Conservation (phyloP, 441 rosid species). For the Jatropha multifida region DNA sequence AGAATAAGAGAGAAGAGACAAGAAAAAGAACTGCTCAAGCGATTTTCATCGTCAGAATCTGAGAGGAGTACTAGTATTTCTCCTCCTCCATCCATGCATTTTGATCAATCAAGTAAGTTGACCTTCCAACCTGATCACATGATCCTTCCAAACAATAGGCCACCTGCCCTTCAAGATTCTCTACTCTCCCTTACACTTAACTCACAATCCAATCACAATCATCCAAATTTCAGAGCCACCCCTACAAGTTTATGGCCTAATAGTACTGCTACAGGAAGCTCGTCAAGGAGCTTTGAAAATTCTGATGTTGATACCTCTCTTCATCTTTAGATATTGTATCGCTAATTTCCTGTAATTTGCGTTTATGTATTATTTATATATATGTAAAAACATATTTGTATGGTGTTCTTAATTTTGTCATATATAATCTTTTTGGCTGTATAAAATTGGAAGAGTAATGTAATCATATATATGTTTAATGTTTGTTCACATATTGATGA, state of each 20-base stretch:
- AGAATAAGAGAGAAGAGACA: conserved; percentile 58
- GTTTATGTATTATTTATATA: neutral
- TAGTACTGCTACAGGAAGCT: conserved; percentile 17
- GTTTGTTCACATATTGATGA: neutral
- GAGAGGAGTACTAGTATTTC: neutral
- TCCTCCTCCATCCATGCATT: conserved; percentile 8
- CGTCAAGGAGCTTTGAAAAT: conserved; percentile 31
- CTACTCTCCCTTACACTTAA: conserved; percentile 46
- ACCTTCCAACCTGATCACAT: conserved; percentile 25
- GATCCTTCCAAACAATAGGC: conserved; percentile 19
- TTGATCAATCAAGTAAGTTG: conserved; percentile 13
- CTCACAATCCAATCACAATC: conserved; percentile 24
- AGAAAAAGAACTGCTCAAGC: conserved; percentile 50
- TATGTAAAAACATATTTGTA: neutral
- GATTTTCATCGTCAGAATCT: conserved; percentile 30
- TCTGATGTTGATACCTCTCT: conserved; percentile 75
- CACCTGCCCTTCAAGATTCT: conserved; percentile 33
- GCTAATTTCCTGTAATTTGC: conserved; percentile 2
- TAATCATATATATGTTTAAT: neutral
- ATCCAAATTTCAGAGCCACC: conserved; percentile 18
- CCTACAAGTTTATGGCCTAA: conserved; percentile 37
- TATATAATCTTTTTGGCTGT: conserved; percentile 22
- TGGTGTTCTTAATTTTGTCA: neutral
- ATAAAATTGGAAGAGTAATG: conserved; percentile 32
- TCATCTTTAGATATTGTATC: conserved; percentile 42